phyloP scores from a whole-genome alignment of 148 eudicot genomes.

The Rheum nobile region DNA sequence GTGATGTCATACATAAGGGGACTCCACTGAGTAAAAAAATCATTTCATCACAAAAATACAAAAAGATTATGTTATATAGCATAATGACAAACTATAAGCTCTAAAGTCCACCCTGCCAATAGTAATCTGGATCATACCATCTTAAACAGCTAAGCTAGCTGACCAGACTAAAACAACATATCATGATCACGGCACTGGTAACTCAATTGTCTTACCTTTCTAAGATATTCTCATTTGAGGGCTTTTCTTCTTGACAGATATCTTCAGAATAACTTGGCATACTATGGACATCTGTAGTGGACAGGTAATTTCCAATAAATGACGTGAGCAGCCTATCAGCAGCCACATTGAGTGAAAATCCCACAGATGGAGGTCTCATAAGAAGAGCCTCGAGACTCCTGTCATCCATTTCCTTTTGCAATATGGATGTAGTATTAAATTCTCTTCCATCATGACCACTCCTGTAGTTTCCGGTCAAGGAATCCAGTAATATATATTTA shows the following conservation, averaged over 20 bases:
- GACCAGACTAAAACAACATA: neutral
- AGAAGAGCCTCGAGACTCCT: conserved; percentile 23
- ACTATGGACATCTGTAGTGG: conserved; percentile 14
- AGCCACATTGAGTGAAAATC: conserved; percentile 19
- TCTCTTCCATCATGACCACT: conserved; percentile 16
- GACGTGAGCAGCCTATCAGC: conserved; percentile 25
- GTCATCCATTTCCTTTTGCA: conserved; percentile 38
- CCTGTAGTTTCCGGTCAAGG: neutral
- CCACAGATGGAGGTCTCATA: conserved; percentile 27
- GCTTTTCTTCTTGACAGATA: conserved; percentile 16
- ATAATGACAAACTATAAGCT: neutral
- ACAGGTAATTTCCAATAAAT: conserved; percentile 21
- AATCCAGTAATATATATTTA: neutral
- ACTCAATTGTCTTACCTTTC: conserved; percentile 20
- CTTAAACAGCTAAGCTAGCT: neutral
- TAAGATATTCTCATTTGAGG: conserved; percentile 13
- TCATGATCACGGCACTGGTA: neutral
- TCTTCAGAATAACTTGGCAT: conserved; percentile 12
- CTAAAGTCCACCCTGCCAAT: neutral
- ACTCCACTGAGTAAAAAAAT: too few species aligned
- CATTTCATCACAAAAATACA: too few species aligned
- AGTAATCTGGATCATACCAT: neutral
- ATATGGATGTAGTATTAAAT: conserved; percentile 29
- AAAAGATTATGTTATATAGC: neutral
- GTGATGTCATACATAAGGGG: too few species aligned